Conservation (phyloP, 176 grass and related monocot species). For the Aegilops sharonensis region DNA sequence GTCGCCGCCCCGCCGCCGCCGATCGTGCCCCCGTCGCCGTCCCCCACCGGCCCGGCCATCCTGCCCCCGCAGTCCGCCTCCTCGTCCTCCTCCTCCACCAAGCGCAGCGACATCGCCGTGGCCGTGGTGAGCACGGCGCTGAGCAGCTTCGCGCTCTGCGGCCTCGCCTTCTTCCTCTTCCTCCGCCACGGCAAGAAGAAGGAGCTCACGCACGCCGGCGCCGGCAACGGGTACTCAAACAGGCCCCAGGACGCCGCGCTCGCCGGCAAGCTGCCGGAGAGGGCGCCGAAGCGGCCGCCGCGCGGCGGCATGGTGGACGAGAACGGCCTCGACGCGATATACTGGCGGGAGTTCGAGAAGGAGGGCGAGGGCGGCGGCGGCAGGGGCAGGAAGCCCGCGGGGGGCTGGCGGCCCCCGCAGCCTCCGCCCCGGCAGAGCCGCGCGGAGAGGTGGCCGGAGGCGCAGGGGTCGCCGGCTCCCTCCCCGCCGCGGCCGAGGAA, state of each 20-base stretch:
- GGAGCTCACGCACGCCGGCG: background rate
- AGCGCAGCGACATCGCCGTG: constrained; percentile 47
- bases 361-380: constrained; percentile 25
- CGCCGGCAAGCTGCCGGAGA: constrained; percentile 19
- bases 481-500: constrained; percentile 38
- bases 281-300: constrained; percentile 31
- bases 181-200: constrained; percentile 47
- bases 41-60: background rate
- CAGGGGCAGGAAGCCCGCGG: background rate
- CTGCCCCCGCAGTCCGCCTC: background rate
- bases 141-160: constrained; percentile 80
- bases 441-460: constrained; percentile 27
- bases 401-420: constrained; percentile 25
- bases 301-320: constrained; percentile 65
- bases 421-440: constrained; percentile 20
- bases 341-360: constrained; percentile 74
- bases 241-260: background rate
- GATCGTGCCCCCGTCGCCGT: background rate
- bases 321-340: constrained; percentile 91
- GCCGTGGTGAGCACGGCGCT: constrained; percentile 80
- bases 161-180: constrained; percentile 70
- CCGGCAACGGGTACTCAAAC: background rate
- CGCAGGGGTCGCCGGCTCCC: background rate
- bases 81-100: constrained; percentile 8
- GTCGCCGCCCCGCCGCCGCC: constrained; percentile 48